Percentiles rank a stretch among this genome's conserved stretches.
Evolutionary conservation across 352 stramenopile genomes (phyloP).

Genomic region (Globisporangium polare): DNA sequence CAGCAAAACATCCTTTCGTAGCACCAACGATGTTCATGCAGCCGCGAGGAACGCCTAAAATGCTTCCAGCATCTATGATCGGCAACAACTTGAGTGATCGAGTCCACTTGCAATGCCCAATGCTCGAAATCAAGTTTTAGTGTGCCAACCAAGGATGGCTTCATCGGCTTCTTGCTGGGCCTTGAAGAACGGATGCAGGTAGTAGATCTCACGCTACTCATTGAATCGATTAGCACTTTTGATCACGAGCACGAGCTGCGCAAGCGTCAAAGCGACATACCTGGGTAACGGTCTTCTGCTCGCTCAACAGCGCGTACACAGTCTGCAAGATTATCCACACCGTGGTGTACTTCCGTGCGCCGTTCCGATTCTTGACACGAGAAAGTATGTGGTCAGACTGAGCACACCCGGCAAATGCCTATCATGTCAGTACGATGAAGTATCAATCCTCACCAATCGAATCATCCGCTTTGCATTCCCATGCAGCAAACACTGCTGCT

Average conservation of each 20-base stretch:
- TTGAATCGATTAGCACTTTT: neutral
- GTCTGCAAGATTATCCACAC: conserved; percentile 84
- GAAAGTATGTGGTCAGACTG: neutral
- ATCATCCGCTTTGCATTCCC: conserved; percentile 52
- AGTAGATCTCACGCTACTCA: conserved; percentile 75
- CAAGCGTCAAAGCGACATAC: conserved; percentile 17
- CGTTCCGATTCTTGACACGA: conserved; percentile 33
- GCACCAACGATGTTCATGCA: conserved; percentile 82
- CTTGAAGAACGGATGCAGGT: conserved; percentile 83
- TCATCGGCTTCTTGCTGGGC: conserved; percentile 76
- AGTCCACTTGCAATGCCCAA: too few species aligned
- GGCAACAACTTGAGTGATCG: neutral
- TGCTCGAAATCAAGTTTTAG: too few species aligned
- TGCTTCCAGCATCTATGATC: conserved; percentile 56
- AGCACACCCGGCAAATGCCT: neutral
- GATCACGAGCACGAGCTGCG: neutral
- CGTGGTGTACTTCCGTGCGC: conserved; percentile 76
- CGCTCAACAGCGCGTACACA: conserved; percentile 55
- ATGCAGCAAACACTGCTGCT: conserved; percentile 50
- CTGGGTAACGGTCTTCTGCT: conserved; percentile 84
- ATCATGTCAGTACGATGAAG: neutral
- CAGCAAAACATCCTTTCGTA: conserved; percentile 75
- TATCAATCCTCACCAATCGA: conserved; percentile 37
- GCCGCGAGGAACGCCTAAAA: conserved; percentile 60
- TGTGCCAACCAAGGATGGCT: conserved; percentile 62